Evolutionary conservation across 805 yeast species (phyloP).

Genomic region (Groenewaldozyma salmanticensis): DNA sequence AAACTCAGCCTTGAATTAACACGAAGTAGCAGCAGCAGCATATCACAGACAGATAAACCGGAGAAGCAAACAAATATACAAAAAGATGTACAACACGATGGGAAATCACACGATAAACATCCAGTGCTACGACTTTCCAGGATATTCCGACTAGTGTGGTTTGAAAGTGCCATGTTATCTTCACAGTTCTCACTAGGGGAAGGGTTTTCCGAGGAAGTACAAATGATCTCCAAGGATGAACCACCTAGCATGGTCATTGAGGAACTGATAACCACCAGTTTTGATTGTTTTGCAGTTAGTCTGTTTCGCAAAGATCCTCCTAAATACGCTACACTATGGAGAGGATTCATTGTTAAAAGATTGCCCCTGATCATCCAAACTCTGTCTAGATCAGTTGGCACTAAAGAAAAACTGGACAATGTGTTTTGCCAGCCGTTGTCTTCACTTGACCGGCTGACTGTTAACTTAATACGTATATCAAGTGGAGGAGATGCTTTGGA

Average conservation of each 20-base stretch:
- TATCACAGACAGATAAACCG: too few species aligned
- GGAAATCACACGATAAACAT: neutral
- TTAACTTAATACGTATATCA: slow-evolving; percentile 28
- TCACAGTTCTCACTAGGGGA: slow-evolving; percentile 14
- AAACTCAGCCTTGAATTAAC: neutral
- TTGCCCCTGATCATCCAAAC: slow-evolving; percentile 37
- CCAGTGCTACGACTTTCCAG: slow-evolving; percentile 11
- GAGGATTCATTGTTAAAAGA: slow-evolving; percentile 35
- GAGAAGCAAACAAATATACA: neutral
- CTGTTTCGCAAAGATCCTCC: slow-evolving; percentile 29
- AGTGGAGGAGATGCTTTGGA: slow-evolving; percentile 33
- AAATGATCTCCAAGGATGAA: slow-evolving; percentile 7
- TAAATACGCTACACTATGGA: slow-evolving; percentile 34
- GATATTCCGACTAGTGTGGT: slow-evolving; percentile 16
- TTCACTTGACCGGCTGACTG: slow-evolving; percentile 29
- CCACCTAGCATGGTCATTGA: slow-evolving; percentile 10
- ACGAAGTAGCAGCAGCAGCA: neutral
- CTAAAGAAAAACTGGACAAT: slow-evolving; percentile 12
- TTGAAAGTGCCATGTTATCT: slow-evolving; percentile 16
- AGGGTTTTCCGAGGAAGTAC: slow-evolving; percentile 9
- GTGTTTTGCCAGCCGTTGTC: slow-evolving; percentile 24
- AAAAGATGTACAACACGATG: neutral
- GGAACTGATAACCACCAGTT: slow-evolving; percentile 30
- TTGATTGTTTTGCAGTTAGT: slow-evolving; percentile 35
- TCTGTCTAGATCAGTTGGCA: slow-evolving; percentile 15